Conservation (phyloP, 768 basidiomycete species). For the Imleria badia region DNA sequence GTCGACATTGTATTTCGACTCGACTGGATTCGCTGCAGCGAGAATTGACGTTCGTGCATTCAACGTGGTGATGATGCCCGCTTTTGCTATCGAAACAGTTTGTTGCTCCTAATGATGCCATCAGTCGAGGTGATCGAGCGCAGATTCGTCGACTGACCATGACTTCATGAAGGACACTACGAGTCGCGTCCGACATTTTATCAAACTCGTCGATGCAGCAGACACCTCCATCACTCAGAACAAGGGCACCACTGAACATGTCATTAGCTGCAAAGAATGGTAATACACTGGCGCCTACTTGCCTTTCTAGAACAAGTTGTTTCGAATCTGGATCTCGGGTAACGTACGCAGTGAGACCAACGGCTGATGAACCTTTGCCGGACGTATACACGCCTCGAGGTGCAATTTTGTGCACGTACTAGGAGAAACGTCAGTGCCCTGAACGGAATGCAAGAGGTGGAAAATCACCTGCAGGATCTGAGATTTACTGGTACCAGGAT, state of each 20-base stretch:
- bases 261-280: slow-evolving; percentile 1
- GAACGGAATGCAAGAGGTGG: background rate
- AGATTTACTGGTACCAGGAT: slow-evolving; percentile 95
- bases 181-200: slow-evolving; percentile 97
- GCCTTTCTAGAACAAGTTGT: slow-evolving; percentile 97
- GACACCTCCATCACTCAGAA: slow-evolving; percentile 93
- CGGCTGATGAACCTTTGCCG: slow-evolving; percentile 97
- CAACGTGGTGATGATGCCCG: slow-evolving; percentile 96
- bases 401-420: slow-evolving; percentile 99
- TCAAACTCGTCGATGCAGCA: slow-evolving; percentile 99
- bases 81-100: slow-evolving; percentile 98
- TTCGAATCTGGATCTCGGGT: slow-evolving; percentile 98
- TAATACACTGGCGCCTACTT: slow-evolving; percentile 9
- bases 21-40: slow-evolving; percentile 96
- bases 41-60: slow-evolving; percentile 98
- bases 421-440: background rate
- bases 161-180: slow-evolving; percentile 98
- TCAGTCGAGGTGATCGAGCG: background rate
- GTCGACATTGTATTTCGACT: slow-evolving; percentile 91
- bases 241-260: slow-evolving; percentile 76
- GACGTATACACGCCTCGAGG: slow-evolving; percentile 97
- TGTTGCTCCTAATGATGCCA: slow-evolving; percentile 83
- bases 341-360: slow-evolving; percentile 97
- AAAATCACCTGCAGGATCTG: slow-evolving; percentile 83
- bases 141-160: slow-evolving; percentile 59